These are phyloP conservation scores for Fusarium nematophilum DNA, from an alignment of 2,329 filamentous ascomycete genomes.

Conservation along the genomic window DNA sequence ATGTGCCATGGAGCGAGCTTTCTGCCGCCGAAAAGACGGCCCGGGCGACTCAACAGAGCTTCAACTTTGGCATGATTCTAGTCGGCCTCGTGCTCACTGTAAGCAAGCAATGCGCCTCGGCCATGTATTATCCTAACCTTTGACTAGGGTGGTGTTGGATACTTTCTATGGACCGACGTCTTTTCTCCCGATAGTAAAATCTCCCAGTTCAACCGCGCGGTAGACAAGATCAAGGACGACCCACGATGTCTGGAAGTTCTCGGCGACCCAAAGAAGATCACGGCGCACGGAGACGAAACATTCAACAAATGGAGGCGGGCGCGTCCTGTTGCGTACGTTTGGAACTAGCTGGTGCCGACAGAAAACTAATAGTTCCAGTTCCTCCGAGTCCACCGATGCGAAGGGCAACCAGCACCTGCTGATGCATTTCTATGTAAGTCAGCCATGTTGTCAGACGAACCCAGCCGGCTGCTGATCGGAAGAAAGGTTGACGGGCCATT, in stretches of 20 bases:
- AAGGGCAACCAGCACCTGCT: conserved; percentile 82
- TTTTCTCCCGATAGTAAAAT: conserved; percentile 88
- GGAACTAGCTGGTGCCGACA: neutral
- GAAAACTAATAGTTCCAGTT: conserved; percentile 59
- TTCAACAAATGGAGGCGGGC: conserved; percentile 82
- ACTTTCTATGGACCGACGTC: conserved; percentile 83
- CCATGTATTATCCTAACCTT: conserved; percentile 9
- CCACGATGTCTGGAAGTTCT: conserved; percentile 77
- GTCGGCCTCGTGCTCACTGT: conserved; percentile 82
- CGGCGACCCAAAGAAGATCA: conserved; percentile 79
- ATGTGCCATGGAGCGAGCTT: conserved; percentile 82
- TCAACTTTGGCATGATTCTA: conserved; percentile 85
- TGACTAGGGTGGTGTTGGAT: conserved; percentile 76
- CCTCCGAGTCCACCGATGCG: conserved; percentile 75
- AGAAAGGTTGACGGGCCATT: conserved; percentile 78
- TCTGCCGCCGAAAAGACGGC: conserved; percentile 82
- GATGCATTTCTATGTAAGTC: conserved; percentile 84
- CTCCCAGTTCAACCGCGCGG: conserved; percentile 87
- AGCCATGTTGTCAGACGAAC: neutral
- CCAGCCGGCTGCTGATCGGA: conserved; percentile 10
- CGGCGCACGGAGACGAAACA: conserved; percentile 83
- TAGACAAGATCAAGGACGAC: conserved; percentile 81
- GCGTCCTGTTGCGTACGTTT: conserved; percentile 67
- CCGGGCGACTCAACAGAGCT: conserved; percentile 87
- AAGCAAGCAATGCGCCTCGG: conserved; percentile 31